These are phyloP conservation scores for Pleoardoris graminearum DNA, from an alignment of 2,329 filamentous ascomycete genomes.

Conservation along the genomic window DNA sequence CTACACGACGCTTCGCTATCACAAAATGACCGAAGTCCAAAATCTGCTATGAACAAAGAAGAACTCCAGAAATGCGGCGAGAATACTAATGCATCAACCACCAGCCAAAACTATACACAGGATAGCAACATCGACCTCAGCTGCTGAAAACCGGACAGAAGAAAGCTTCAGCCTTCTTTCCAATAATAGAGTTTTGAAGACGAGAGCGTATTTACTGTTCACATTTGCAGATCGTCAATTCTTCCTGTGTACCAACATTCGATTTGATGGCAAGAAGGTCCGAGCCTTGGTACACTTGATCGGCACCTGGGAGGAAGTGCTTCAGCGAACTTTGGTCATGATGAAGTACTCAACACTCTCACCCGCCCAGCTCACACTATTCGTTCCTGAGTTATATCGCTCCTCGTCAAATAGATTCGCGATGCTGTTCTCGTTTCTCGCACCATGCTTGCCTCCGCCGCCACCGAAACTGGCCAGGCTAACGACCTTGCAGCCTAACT, in stretches of 20 bases:
- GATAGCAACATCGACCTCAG: no score
- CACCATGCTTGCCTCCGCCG: slow-evolving; percentile 73
- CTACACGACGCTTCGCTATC: slow-evolving; percentile 1
- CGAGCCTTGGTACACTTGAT: background rate
- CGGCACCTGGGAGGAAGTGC: background rate
- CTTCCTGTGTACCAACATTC: no score
- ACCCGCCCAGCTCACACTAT: slow-evolving; percentile 86
- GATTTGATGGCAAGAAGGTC: background rate
- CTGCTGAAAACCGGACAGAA: no score
- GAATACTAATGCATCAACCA: background rate
- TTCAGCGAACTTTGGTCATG: slow-evolving; percentile 53
- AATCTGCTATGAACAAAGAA: background rate
- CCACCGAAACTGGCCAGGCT: slow-evolving; percentile 87
- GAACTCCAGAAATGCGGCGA: background rate
- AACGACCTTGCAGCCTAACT: slow-evolving; percentile 85
- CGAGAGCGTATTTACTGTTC: no score
- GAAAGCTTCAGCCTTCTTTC: no score
- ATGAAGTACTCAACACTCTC: slow-evolving; percentile 85
- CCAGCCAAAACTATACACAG: no score
- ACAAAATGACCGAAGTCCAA: background rate
- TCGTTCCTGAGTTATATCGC: slow-evolving; percentile 68
- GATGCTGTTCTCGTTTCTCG: slow-evolving; percentile 76
- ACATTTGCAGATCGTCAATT: no score
- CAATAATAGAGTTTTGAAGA: no score
- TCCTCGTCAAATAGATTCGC: slow-evolving; percentile 80